Base-by-base conservation (phyloP, 2,329 filamentous ascomycete genomes). In the Fusarium abutilonis region DNA sequence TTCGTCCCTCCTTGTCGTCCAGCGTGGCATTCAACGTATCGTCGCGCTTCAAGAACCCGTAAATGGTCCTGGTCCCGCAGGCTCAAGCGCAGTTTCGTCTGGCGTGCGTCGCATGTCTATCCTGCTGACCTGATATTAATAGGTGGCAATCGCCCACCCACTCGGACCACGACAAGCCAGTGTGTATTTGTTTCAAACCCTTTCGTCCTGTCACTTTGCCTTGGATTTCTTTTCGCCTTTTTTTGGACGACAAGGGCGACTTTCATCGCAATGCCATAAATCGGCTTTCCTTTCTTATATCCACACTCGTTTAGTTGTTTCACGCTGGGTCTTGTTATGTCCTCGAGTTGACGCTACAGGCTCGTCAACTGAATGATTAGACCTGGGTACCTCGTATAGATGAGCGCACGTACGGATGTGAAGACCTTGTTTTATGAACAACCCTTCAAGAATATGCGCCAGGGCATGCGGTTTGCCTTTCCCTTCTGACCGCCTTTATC, bases 71-170 rank as follows among this genome's bases (percentile, higher is more conserved):
- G 53, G 65, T 57, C 58, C 63, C 54, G 66, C 66, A 66, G 31
- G 36, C 60, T 66, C 63, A 66, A 69, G 67, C 63, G 56, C 56
- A 56, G 56, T 55, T 63, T 65, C 52, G 56, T 52, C 59, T 60
- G 53, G 60, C 59, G 56, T 67, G 46, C 60, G 68, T 68, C 59
- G 66, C 62, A 67, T 66, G 58, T 68, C 57, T 56, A 64, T 59
- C 63, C 66, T 65, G 62, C 57, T 62, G 60, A 63, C 60, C 67
- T 40, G 59, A 64, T 67, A 70, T 71, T 71, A 71, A 71, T 70
- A 71, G 68, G 67, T 68, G 60, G 58, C 52, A 63, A 56, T 46
- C 64, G 60, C 60, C 68, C 68, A 61, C 66, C 56, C 68, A 56
- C 60, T 56, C 36, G 62, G 46, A 52, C 58, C 43, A 52, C 64